A percentile compares a stretch with the other conserved stretches of the same genome.
Conservation (phyloP, 2,329 filamentous ascomycete species). For the Cordyceps tenuipes region DNA sequence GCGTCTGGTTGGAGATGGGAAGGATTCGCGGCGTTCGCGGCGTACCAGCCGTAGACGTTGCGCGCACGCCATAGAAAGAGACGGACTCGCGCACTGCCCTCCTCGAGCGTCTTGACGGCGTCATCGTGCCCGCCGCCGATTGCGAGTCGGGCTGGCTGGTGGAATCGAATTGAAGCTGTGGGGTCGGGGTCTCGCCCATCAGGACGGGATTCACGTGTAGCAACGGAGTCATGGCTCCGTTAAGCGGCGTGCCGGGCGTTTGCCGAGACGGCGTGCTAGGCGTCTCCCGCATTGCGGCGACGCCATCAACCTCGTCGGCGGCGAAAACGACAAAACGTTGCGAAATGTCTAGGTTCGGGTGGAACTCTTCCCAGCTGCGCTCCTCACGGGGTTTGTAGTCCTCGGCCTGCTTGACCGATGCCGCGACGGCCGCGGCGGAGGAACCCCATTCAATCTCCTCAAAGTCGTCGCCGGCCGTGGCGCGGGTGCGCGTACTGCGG, state of each 20-base stretch:
- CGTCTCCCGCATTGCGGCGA: conserved; percentile 40
- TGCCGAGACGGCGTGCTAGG: conserved; percentile 28
- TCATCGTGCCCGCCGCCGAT: conserved; percentile 15
- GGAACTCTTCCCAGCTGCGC: conserved; percentile 95
- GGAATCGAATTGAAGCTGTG: conserved; percentile 19
- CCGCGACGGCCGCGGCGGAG: conserved; percentile 77
- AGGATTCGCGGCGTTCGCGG: conserved; percentile 56
- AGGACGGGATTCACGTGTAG: conserved; percentile 36
- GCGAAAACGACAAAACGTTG: conserved; percentile 68
- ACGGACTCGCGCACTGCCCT: conserved; percentile 43
- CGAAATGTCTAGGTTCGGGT: conserved; percentile 89
- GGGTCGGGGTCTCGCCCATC: conserved; percentile 34
- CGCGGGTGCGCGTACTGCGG: conserved; percentile 46
- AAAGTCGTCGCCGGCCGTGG: conserved; percentile 42
- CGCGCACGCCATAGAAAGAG: conserved; percentile 45
- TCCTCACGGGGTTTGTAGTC: conserved; percentile 97
- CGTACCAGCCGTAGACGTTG: conserved; percentile 32
- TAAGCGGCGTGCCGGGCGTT: conserved; percentile 30
- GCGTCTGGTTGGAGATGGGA: conserved; percentile 72
- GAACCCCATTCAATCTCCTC: conserved; percentile 66
- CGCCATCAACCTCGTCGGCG: conserved; percentile 81
- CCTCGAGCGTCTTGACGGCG: conserved; percentile 28
- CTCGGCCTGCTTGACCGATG: conserved; percentile 81
- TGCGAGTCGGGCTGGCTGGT: conserved; percentile 20
- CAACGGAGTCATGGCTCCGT: conserved; percentile 38